These are phyloP conservation scores for Cyclostephanos tholiformis DNA, from an alignment of 108 stramenopile species.

Conservation along the genomic window DNA sequence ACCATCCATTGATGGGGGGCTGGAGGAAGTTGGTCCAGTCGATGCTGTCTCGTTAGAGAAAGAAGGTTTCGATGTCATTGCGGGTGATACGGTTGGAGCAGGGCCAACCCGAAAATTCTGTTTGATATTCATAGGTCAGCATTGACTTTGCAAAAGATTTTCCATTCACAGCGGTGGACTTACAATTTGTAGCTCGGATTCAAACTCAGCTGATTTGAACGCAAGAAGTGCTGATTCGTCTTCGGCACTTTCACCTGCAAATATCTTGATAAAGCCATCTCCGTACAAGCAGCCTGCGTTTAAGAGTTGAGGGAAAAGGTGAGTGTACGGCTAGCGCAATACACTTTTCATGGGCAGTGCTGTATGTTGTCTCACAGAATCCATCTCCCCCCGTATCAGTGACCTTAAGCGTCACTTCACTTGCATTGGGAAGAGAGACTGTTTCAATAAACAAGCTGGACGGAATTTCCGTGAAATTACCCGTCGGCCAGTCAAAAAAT, in stretches of 20 bases:
- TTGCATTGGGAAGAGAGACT: slow-evolving; percentile 13
- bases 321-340: too few relatives aligned
- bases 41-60: not conserved
- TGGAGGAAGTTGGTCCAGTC: slow-evolving; percentile 4
- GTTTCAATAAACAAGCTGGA: slow-evolving; percentile 1
- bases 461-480: slow-evolving; percentile 7
- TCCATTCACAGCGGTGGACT: too few relatives aligned
- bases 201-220: slow-evolving; percentile 17
- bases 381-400: slow-evolving; percentile 31
- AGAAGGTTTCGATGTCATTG: not conserved
- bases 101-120: slow-evolving; percentile 14
- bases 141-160: not conserved
- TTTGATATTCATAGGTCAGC: too few relatives aligned
- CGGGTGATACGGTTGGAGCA: slow-evolving; percentile 2
- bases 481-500: slow-evolving; percentile 22
- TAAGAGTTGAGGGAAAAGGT: too few relatives aligned
- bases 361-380: not conserved
- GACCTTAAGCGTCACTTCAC: slow-evolving; percentile 15
- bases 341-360: too few relatives aligned
- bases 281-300: slow-evolving; percentile 16
- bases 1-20: slow-evolving; percentile 7
- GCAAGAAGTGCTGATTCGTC: slow-evolving; percentile 24
- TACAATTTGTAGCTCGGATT: slow-evolving; percentile 3
- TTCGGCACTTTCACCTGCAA: slow-evolving; percentile 14
- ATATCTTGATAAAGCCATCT: slow-evolving; percentile 27